phyloP scores from a whole-genome alignment of 495 filamentous ascomycete species.

The Sabuloglossum arenarium region DNA sequence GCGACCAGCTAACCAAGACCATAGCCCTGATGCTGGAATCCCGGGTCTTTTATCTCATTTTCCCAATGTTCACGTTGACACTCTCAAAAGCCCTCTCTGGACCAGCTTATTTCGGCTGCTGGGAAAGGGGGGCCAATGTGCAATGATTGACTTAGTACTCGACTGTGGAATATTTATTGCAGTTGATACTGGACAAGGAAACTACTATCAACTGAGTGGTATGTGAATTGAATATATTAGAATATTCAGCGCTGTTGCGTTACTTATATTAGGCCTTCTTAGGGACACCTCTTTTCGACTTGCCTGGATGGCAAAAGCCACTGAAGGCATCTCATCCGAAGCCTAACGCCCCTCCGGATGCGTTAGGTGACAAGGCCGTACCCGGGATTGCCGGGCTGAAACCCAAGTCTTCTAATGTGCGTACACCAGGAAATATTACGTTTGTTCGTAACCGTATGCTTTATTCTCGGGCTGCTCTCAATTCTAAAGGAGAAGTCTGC shows the following conservation, averaged over 20 bases:
- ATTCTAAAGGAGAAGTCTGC: constrained; percentile 38
- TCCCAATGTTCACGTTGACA: constrained; percentile 47
- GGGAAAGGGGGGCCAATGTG: constrained; percentile 53
- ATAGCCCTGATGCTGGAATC: constrained; percentile 21
- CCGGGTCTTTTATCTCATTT: constrained; percentile 32
- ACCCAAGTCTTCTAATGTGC: neutral
- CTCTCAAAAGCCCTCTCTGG: constrained; percentile 55
- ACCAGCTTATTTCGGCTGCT: constrained; percentile 45
- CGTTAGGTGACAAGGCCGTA: neutral
- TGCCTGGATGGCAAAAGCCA: neutral
- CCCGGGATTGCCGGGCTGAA: neutral
- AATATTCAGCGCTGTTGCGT: neutral
- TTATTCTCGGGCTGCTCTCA: constrained; percentile 54
- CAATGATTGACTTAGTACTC: constrained; percentile 63
- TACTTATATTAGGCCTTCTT: constrained; percentile 2
- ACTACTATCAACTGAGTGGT: constrained; percentile 68
- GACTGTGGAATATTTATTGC: constrained; percentile 57
- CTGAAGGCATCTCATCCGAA: neutral
- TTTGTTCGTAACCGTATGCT: constrained; percentile 76
- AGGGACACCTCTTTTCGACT: constrained; percentile 1
- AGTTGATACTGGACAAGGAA: constrained; percentile 35
- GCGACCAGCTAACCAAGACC: constrained; percentile 11
- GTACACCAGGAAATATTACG: constrained; percentile 35
- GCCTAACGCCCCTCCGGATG: neutral
- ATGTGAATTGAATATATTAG: constrained; percentile 9